Evolutionary conservation across 139 green algal species (phyloP).

Genomic region (Klebsormidium nitens): DNA sequence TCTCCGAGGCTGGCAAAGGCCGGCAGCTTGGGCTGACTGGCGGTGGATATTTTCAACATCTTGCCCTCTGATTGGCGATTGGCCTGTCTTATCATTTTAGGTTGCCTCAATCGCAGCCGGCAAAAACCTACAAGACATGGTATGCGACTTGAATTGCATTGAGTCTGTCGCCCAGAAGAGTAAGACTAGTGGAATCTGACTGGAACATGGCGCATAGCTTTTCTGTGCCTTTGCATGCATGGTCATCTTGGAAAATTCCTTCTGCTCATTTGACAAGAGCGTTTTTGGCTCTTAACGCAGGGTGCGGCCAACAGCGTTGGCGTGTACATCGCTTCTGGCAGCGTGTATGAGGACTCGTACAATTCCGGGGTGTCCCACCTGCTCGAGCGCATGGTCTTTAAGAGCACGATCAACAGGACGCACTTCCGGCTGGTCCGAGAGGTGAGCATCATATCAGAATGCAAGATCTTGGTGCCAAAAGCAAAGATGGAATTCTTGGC

Average conservation of each 20-base stretch:
- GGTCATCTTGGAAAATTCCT: no score
- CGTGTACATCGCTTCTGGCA: slow-evolving; percentile 80
- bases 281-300: slow-evolving; percentile 43
- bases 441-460: slow-evolving; percentile 6
- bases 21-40: not conserved
- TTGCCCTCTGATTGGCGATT: not conserved
- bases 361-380: slow-evolving; percentile 71
- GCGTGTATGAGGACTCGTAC: slow-evolving; percentile 38
- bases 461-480: not conserved
- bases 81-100: not conserved
- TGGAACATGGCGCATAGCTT: no score
- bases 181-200: no score
- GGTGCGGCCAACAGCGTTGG: slow-evolving; percentile 81
- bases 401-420: slow-evolving; percentile 70
- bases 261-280: no score
- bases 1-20: not conserved
- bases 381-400: slow-evolving; percentile 92
- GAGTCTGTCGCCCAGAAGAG: no score
- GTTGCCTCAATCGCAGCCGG: not conserved
- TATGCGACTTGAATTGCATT: no score
- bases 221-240: no score
- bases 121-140: no score
- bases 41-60: not conserved
- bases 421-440: slow-evolving; percentile 69
- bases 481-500: not conserved